Conservation (phyloP, 2,329 filamentous ascomycete species). For the Pseudogymnoascus sp. region DNA sequence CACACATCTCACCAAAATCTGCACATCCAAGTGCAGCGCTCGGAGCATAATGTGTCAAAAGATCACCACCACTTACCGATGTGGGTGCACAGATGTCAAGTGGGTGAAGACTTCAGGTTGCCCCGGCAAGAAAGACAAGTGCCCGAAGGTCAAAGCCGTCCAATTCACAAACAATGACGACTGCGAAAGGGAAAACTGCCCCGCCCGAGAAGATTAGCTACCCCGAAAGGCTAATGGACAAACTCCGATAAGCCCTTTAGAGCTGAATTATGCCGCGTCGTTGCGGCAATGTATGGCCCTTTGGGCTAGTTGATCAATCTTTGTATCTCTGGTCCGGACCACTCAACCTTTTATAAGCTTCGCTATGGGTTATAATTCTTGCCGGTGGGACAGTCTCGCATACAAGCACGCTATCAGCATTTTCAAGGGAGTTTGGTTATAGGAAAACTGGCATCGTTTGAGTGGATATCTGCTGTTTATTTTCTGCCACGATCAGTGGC, state of each 20-base stretch:
- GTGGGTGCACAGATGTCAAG: not conserved
- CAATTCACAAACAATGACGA: not conserved
- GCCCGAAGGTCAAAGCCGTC: not conserved
- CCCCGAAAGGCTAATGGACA: not conserved
- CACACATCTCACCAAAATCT: not conserved
- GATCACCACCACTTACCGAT: not conserved
- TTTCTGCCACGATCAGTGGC: not conserved
- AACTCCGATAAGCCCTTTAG: not conserved
- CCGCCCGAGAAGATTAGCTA: no score
- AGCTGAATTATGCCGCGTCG: not conserved
- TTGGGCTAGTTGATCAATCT: not conserved
- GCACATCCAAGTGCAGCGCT: not conserved
- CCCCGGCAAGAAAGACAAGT: not conserved
- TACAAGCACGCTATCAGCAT: not conserved
- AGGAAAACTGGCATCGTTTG: not conserved
- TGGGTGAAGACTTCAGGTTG: not conserved
- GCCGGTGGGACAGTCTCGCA: not conserved
- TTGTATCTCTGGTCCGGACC: not conserved
- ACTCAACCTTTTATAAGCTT: not conserved
- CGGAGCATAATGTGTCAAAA: not conserved
- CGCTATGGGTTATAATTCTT: not conserved
- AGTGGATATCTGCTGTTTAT: not conserved
- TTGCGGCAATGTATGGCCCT: not conserved
- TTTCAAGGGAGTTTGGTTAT: constrained; percentile 1
- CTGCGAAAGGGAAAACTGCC: not conserved